phyloP scores from a whole-genome alignment of 495 filamentous ascomycete genomes.

The Hyaloscypha hepaticicola region DNA sequence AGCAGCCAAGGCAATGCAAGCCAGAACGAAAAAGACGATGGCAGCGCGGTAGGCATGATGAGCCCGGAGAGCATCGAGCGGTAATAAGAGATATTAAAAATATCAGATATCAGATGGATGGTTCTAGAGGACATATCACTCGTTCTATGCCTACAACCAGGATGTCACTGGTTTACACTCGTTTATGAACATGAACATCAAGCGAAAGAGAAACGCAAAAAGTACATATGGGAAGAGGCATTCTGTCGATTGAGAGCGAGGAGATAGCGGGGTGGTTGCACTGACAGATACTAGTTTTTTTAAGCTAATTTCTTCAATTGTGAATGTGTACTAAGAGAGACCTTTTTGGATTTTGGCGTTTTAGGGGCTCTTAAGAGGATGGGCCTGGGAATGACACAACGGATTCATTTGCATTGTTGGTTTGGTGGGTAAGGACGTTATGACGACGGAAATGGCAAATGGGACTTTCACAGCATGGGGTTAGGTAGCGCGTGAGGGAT shows the following conservation, averaged over 20 bases:
- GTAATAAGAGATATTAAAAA: conserved; percentile 28
- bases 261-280: neutral
- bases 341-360: neutral
- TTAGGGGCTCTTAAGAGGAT: neutral
- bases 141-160: neutral
- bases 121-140: neutral
- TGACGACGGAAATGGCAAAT: conserved; percentile 1
- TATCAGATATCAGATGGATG: neutral
- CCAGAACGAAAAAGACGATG: conserved; percentile 54
- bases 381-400: neutral
- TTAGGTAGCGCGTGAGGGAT: neutral
- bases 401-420: neutral
- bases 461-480: neutral
- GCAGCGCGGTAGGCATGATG: conserved; percentile 60
- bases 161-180: neutral
- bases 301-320: neutral
- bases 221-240: conserved; percentile 5
- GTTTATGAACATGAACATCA: neutral
- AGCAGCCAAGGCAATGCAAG: conserved; percentile 52
- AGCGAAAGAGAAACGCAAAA: neutral
- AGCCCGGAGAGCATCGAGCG: conserved; percentile 63
- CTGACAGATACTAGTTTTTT: neutral
- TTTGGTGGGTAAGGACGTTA: neutral
- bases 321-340: conserved; percentile 8
- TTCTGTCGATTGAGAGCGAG: neutral